Base-by-base conservation (phyloP, 371 early-diverging fungal species). In the Spraguea lophii region DNA sequence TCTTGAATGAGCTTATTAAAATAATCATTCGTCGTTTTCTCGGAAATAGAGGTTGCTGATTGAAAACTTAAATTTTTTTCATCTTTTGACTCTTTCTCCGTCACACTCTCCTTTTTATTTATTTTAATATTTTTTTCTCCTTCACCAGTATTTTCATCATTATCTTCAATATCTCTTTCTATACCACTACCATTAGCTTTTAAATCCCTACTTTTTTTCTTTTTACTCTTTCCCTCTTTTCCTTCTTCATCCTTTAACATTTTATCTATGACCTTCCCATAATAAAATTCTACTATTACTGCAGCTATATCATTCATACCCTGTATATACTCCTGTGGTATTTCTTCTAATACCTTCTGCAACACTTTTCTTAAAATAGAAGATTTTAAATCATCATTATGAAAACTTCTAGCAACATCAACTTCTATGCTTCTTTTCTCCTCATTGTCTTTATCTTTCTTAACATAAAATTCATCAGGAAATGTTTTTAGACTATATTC, bases 271-370 rank as follows among this genome's bases (percentile, higher is more conserved):
- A 46, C 27, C 22, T 59, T 49, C 23, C 32, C 6, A 26, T 55
- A 60, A 48, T 55, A 62, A 44, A 37, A 49, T 46, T 44, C 37
- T 20, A 62, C 52, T 38, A 66, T 36, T 0, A 62, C 57, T 7
- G 59, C 43, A 25, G 46, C 54, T 16, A 66, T 48, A 43, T 66
- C 67, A 39, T 43, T 50, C 63, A 66, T 66, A 21, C 67, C 57
- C 35, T 66, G 67, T 3, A 52, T n/a, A 47, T 66, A 66, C 6
- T 23, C 21, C 16, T 54, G 21, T n/a, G 59, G 45, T 25, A 60
- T 52, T 12, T 34, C 20, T 20, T 23, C 38, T 7, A 66, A 36
- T 1, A 51, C 17, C 7, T 62, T 50, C n/a, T n/a, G n/a, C n/a
- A n/a, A n/a, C n/a, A n/a, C n/a, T n/a, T n/a, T n/a, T n/a, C n/a